A percentile compares a stretch with the other conserved stretches of the same genome.
phyloP scores from a whole-genome alignment of 163 green algal genomes.

The Scenedesmus sp. region DNA sequence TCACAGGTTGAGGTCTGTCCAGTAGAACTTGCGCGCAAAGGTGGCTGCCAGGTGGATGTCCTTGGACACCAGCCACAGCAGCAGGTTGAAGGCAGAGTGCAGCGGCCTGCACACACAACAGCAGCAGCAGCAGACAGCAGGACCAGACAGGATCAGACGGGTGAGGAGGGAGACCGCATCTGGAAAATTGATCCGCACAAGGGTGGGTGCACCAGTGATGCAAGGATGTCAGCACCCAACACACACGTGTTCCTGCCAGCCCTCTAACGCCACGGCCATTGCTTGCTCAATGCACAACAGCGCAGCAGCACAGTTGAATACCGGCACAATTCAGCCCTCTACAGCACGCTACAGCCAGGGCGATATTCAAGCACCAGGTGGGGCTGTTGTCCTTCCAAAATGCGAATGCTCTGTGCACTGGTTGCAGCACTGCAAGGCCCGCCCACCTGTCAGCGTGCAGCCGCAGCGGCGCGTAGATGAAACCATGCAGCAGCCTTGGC shows the following conservation, averaged over 20 bases:
- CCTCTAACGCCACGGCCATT: no score
- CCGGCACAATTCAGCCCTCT: no score
- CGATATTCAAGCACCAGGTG: no score
- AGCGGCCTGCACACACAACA: neutral
- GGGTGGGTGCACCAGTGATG: no score
- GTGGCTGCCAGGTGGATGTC: constrained; percentile 47
- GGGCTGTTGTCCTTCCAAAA: no score
- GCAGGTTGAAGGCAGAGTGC: neutral
- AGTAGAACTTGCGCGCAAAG: constrained; percentile 48
- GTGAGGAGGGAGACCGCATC: neutral
- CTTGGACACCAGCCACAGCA: constrained; percentile 30
- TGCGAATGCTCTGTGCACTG: no score
- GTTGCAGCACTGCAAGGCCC: neutral
- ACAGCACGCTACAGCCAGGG: no score
- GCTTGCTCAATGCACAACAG: no score
- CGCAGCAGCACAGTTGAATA: no score
- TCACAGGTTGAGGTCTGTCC: constrained; percentile 8
- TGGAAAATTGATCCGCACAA: neutral
- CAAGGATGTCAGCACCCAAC: no score
- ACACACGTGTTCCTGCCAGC: no score
- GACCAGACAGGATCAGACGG: neutral
- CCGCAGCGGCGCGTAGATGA: constrained; percentile 37
- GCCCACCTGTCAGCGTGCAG: neutral
- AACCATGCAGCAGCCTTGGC: constrained; percentile 44
- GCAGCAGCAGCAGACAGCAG: neutral